Base-by-base conservation (phyloP, 495 filamentous ascomycete genomes). In the Annulohypoxylon moriforme region DNA sequence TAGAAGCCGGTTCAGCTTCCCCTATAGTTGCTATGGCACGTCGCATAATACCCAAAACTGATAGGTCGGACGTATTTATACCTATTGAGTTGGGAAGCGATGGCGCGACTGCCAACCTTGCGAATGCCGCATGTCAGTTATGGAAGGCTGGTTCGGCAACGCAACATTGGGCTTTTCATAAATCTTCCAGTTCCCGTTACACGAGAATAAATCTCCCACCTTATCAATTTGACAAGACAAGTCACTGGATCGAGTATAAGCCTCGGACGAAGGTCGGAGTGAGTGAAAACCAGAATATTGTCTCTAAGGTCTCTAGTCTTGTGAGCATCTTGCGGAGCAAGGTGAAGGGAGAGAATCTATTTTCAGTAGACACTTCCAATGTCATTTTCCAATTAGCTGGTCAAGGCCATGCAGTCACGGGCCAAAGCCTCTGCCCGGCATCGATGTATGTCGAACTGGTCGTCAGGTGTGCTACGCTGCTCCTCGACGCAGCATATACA, bases 371-470 rank as follows among this genome's bases (percentile, higher is more conserved):
- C 18, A 57, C 53, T 4, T 20, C 53, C 16, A 57, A 57, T 36
- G 31, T 29, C 10, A n/a, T 22, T 3, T 57, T 34, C n/a, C 29
- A 57, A 11, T n/a, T 57, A 2, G 29, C 53, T 22, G 53, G 29
- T 11, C 53, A 38, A 13, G 53, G 53, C n/a, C 53, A 57, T 10
- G 53, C 53, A 11, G 53, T 57, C 16, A 57, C 53, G 18, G 53
- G 53, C 25, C 27, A 57, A 11, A 57, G 29, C 18, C 53, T 57
- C 7, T 57, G 53, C 8, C 53, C 53, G 9, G 53, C 53, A 57
- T 57, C 33, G 8, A 57, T 57, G 53, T 57, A 57, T 57, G 20
- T 57, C 53, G 53, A 57, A 38, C 7, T 57, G 29, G 53, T 31
- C 1, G 20, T 24, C 4, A 57, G 53, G 24, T 34, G 53, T 57